phyloP scores from a whole-genome alignment of 305 asterid genomes.

The Fraxinus xanthoxyloides region DNA sequence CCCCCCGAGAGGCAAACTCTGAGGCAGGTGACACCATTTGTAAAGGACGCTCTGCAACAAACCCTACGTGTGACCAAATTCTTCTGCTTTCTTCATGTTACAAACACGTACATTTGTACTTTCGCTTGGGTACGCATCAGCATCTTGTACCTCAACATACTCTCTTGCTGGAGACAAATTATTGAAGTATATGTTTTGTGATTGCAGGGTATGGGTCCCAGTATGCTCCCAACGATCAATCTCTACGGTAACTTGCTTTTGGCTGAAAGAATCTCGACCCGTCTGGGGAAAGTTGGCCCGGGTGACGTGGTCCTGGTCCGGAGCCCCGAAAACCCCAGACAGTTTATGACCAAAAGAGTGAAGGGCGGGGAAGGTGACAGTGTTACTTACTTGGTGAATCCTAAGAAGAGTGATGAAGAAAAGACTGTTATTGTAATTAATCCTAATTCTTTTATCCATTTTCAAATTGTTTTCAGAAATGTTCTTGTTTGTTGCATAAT shows the following conservation, averaged over 20 bases:
- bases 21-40: conserved; percentile 36
- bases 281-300: conserved; percentile 45
- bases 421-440: conserved; percentile 47
- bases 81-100: conserved; percentile 55
- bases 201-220: conserved; percentile 63
- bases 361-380: conserved; percentile 63
- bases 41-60: conserved; percentile 54
- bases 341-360: conserved; percentile 51
- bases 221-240: conserved; percentile 74
- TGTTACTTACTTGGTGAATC: conserved; percentile 40
- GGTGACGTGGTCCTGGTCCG: conserved; percentile 69
- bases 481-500: background rate
- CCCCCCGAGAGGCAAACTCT: conserved; percentile 16
- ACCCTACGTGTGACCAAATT: conserved; percentile 40
- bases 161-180: background rate
- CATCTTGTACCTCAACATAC: conserved; percentile 11
- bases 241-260: conserved; percentile 43
- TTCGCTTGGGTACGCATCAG: conserved; percentile 31
- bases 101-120: conserved; percentile 49
- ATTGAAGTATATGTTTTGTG: background rate
- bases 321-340: conserved; percentile 60
- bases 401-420: conserved; percentile 28
- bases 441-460: background rate
- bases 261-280: conserved; percentile 52
- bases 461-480: background rate